Percentiles rank a stretch among this genome's conserved stretches.
These are phyloP conservation scores for Mimosa pudica DNA, from an alignment of 306 rosid genomes.

Conservation along the genomic window DNA sequence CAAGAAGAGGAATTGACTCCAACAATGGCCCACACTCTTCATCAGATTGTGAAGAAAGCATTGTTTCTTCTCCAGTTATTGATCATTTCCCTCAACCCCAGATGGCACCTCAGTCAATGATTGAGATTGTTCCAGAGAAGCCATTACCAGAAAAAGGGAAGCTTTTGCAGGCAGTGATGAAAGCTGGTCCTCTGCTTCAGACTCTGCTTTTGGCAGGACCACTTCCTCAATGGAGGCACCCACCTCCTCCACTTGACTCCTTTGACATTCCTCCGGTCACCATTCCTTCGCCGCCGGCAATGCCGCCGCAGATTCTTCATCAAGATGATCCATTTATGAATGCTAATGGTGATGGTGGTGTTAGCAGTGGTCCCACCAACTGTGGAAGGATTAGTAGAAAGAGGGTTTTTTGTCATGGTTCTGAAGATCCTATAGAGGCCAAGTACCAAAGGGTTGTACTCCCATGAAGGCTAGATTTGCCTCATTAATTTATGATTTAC, in stretches of 20 bases:
- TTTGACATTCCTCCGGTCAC: conserved; percentile 91
- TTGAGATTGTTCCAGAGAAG: conserved; percentile 59
- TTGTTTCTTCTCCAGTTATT: conserved; percentile 83
- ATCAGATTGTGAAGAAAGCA: conserved; percentile 98
- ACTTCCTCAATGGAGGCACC: conserved; percentile 99
- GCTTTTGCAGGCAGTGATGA: conserved; percentile 95
- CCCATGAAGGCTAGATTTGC: conserved; percentile 49
- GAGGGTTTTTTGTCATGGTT: conserved; percentile 63
- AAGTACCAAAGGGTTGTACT: conserved; percentile 76
- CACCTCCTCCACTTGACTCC: conserved; percentile 93
- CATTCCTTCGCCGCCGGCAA: conserved; percentile 55
- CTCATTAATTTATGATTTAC: conserved; percentile 35
- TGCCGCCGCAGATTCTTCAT: conserved; percentile 43
- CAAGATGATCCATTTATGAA: conserved; percentile 61
- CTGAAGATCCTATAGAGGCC: conserved; percentile 68
- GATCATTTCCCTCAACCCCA: conserved; percentile 56
- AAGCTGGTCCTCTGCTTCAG: conserved; percentile 96
- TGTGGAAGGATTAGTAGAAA: conserved; percentile 68
- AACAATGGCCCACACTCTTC: conserved; percentile 68
- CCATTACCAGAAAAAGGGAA: conserved; percentile 95
- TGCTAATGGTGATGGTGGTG: background rate
- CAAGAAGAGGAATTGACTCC: conserved; percentile 74
- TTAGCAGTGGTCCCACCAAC: conserved; percentile 43
- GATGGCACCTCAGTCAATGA: conserved; percentile 38
- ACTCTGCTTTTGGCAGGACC: conserved; percentile 94